A percentile compares a stretch with the other conserved stretches of the same genome.
Conservation (phyloP, 1,139 yeast genomes). For the Scheffersomyces segobiensis region DNA sequence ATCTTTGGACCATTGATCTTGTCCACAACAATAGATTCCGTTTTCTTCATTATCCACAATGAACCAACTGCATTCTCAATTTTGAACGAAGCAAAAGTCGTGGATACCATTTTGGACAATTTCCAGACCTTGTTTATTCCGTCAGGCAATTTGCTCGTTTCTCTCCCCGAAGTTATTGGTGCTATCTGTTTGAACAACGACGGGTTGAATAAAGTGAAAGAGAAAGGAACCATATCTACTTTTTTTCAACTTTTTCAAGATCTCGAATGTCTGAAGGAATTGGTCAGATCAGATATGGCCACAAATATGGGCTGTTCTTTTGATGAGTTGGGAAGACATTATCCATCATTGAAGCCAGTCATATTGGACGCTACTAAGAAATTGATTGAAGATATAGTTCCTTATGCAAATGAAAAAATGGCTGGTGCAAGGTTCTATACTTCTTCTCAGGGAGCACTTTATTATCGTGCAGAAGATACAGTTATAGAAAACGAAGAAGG, state of each 20-base stretch:
- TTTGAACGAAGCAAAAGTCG: slow-evolving; percentile 74
- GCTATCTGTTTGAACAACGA: slow-evolving; percentile 79
- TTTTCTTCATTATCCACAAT: slow-evolving; percentile 76
- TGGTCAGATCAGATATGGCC: slow-evolving; percentile 45
- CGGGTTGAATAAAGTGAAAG: slow-evolving; percentile 62
- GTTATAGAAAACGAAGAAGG: slow-evolving; percentile 40
- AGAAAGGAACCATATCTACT: slow-evolving; percentile 44
- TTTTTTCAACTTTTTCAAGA: slow-evolving; percentile 54
- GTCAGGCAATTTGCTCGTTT: slow-evolving; percentile 56
- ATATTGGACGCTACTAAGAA: slow-evolving; percentile 53
- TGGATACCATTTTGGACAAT: slow-evolving; percentile 62
- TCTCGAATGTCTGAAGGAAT: slow-evolving; percentile 48
- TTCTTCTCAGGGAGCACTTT: slow-evolving; percentile 45
- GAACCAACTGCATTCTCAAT: slow-evolving; percentile 91
- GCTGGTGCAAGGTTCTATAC: slow-evolving; percentile 44
- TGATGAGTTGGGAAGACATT: slow-evolving; percentile 85
- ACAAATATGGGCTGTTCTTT: slow-evolving; percentile 64
- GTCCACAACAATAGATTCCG: slow-evolving; percentile 63
- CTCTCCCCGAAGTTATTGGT: slow-evolving; percentile 77
- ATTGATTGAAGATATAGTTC: slow-evolving; percentile 50
- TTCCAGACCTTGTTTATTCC: slow-evolving; percentile 56
- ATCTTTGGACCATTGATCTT: slow-evolving; percentile 73
- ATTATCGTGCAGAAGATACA: slow-evolving; percentile 37
- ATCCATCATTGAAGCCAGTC: slow-evolving; percentile 65
- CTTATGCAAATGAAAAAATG: slow-evolving; percentile 30